Conservation (phyloP, 1,284 basidiomycete genomes). For the Marasmius tenuissimus region DNA sequence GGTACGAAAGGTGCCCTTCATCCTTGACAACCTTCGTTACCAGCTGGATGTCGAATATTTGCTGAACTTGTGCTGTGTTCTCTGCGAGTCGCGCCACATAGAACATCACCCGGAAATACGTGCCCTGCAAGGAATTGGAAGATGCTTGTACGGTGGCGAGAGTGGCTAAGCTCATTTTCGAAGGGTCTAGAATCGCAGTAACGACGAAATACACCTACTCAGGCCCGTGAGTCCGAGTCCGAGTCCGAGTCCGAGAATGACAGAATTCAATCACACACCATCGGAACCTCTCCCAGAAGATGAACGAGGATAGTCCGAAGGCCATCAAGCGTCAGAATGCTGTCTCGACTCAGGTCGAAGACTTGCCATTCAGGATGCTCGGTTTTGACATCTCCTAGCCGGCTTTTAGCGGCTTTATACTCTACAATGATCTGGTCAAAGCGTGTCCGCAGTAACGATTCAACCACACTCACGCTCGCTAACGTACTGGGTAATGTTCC, state of each 20-base stretch:
- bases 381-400: slow-evolving; percentile 25
- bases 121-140: slow-evolving; percentile 20
- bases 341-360: slow-evolving; percentile 13
- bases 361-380: slow-evolving; percentile 15
- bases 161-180: slow-evolving; percentile 30
- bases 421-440: slow-evolving; percentile 20
- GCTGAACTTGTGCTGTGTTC: slow-evolving; percentile 10
- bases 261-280: slow-evolving; percentile 18
- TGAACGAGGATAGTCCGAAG: slow-evolving; percentile 14
- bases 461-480: slow-evolving; percentile 23
- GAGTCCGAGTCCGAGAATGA: background rate
- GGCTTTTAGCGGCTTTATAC: slow-evolving; percentile 26
- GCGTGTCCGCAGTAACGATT: background rate
- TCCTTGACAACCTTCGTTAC: slow-evolving; percentile 21
- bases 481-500: slow-evolving; percentile 28
- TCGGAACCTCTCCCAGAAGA: slow-evolving; percentile 28
- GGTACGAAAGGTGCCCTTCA: slow-evolving; percentile 17
- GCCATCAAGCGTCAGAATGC: slow-evolving; percentile 11
- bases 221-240: background rate
- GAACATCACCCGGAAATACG: slow-evolving; percentile 23
- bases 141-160: slow-evolving; percentile 34
- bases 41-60: slow-evolving; percentile 1
- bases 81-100: background rate
- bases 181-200: slow-evolving; percentile 30
- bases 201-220: slow-evolving; percentile 34